Conservation (phyloP, 805 yeast species). For the Saturnispora sanitii region DNA sequence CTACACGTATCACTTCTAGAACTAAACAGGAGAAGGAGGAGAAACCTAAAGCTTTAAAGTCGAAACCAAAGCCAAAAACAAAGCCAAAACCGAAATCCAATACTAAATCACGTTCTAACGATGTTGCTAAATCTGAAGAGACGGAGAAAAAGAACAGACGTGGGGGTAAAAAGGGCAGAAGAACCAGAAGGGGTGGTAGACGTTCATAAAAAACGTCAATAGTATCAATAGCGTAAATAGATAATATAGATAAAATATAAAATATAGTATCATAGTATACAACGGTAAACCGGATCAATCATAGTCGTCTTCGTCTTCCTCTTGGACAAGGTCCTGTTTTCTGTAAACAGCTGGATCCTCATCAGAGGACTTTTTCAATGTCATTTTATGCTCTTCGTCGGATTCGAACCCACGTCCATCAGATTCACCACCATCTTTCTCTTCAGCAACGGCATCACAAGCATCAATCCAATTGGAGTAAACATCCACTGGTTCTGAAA, state of each 20-base stretch:
- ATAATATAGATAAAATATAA: not conserved
- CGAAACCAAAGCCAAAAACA: no score
- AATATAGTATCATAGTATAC: no score
- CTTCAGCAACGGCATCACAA: slow-evolving; percentile 78
- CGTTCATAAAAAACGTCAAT: not conserved
- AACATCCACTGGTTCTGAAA: slow-evolving; percentile 86
- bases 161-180: not conserved
- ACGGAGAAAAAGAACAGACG: not conserved
- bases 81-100: no score
- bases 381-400: slow-evolving; percentile 11
- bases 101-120: not conserved
- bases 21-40: not conserved
- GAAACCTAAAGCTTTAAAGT: not conserved
- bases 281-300: slow-evolving; percentile 1
- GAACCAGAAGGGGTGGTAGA: not conserved
- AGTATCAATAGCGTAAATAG: not conserved
- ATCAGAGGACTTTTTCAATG: not conserved
- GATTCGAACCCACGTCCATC: slow-evolving; percentile 16
- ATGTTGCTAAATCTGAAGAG: no score
- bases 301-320: slow-evolving; percentile 12
- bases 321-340: no score
- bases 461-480: slow-evolving; percentile 99
- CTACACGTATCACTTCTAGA: no score
- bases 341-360: no score
- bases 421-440: slow-evolving; percentile 23